phyloP scores from a whole-genome alignment of 2,329 filamentous ascomycete species.

The Amphichorda felina region DNA sequence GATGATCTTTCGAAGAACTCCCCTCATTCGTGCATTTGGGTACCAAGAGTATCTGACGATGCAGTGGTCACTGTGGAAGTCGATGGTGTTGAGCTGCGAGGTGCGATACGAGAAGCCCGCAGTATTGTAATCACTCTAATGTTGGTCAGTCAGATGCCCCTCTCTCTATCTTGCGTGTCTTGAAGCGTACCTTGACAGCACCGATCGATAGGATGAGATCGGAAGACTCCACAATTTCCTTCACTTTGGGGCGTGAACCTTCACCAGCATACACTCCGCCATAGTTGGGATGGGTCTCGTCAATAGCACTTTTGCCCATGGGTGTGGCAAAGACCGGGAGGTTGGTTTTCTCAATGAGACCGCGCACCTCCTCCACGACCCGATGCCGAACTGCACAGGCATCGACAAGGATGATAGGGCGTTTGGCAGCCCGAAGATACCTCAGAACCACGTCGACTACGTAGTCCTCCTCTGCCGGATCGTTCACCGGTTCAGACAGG shows the following conservation, averaged over 20 bases:
- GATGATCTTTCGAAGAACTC: slow-evolving; percentile 62
- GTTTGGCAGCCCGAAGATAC: slow-evolving; percentile 60
- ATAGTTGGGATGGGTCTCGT: slow-evolving; percentile 65
- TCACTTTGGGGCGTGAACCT: slow-evolving; percentile 55
- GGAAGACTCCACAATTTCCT: slow-evolving; percentile 51
- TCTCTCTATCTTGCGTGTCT: no score
- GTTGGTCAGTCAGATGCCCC: no score
- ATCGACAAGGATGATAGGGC: slow-evolving; percentile 71
- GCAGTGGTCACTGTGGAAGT: slow-evolving; percentile 65
- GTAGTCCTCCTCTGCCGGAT: slow-evolving; percentile 62
- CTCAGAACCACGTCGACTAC: slow-evolving; percentile 71
- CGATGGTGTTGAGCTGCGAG: slow-evolving; percentile 65
- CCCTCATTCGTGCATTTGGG: slow-evolving; percentile 64
- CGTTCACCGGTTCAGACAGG: slow-evolving; percentile 50
- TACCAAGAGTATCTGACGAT: slow-evolving; percentile 71
- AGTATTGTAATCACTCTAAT: slow-evolving; percentile 67
- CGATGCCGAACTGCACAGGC: slow-evolving; percentile 71
- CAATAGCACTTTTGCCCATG: slow-evolving; percentile 78
- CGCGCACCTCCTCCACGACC: slow-evolving; percentile 59
- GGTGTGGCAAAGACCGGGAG: slow-evolving; percentile 80
- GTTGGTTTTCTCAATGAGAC: slow-evolving; percentile 58
- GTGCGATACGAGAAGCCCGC: slow-evolving; percentile 73
- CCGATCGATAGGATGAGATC: slow-evolving; percentile 64
- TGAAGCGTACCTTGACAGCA: slow-evolving; percentile 34
- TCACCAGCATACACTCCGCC: slow-evolving; percentile 79